phyloP scores from a whole-genome alignment of 2,329 filamentous ascomycete species.

The Pseudogymnoascus sp. region DNA sequence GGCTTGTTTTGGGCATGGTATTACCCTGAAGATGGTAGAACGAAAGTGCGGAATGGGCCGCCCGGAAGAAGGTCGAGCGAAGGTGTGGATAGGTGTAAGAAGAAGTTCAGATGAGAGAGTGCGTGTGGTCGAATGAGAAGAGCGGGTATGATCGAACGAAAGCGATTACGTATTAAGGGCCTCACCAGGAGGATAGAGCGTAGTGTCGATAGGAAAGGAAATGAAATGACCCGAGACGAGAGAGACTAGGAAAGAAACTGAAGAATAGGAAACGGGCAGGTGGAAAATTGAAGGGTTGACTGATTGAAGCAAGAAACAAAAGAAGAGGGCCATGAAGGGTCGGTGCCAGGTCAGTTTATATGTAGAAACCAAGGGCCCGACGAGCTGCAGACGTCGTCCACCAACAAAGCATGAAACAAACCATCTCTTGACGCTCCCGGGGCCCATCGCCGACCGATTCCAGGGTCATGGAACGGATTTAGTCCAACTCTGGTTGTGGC shows the following conservation, averaged over 20 bases:
- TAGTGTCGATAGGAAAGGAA: constrained; percentile 12
- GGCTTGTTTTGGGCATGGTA: constrained; percentile 24
- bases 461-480: constrained; percentile 6
- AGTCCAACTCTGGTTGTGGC: constrained; percentile 4
- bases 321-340: constrained; percentile 16
- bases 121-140: constrained; percentile 8
- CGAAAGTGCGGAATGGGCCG: constrained; percentile 8
- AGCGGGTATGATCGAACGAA: constrained; percentile 8
- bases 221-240: constrained; percentile 6
- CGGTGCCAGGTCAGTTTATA: constrained; percentile 22
- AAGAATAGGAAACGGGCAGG: constrained; percentile 18
- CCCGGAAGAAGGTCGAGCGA: constrained; percentile 9
- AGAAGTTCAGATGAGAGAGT: constrained; percentile 3
- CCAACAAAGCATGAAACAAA: constrained; percentile 7
- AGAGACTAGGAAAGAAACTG: constrained; percentile 14
- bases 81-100: constrained; percentile 9
- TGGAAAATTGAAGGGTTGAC: constrained; percentile 20
- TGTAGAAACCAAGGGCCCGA: constrained; percentile 13
- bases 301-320: constrained; percentile 15
- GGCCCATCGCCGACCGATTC: not conserved
- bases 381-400: not conserved
- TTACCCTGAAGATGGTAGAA: constrained; percentile 8
- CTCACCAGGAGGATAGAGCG: constrained; percentile 22
- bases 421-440: not conserved
- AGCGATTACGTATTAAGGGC: constrained; percentile 20